Evolutionary conservation across 352 stramenopile genomes (phyloP).

Genomic region (Hyaloperonospora brassicae): DNA sequence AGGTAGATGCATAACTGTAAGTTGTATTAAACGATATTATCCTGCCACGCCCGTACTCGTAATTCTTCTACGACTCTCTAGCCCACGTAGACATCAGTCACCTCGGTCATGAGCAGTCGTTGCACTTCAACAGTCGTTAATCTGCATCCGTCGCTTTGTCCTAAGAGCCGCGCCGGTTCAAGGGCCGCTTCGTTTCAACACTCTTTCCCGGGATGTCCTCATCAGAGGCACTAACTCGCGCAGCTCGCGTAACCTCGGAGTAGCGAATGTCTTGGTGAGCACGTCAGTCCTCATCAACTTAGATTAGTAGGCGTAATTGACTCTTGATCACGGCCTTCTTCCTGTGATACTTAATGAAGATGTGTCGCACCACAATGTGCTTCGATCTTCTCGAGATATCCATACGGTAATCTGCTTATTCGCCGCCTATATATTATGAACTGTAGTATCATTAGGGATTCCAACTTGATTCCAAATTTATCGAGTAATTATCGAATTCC

Average conservation of each 20-base stretch:
- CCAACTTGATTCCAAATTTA: neutral
- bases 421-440: conserved; percentile 11
- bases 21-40: too few relatives aligned
- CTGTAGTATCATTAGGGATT: neutral
- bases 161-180: too few relatives aligned
- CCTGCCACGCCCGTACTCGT: too few relatives aligned
- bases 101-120: too few relatives aligned
- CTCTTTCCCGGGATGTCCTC: neutral
- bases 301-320: neutral
- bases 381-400: neutral
- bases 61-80: too few relatives aligned
- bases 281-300: neutral
- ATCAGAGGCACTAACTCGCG: neutral
- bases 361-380: conserved; percentile 1
- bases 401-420: conserved; percentile 23
- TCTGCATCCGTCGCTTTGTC: too few relatives aligned
- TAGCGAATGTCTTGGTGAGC: neutral
- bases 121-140: too few relatives aligned
- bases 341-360: neutral
- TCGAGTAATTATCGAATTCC: neutral
- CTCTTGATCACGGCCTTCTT: neutral
- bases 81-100: too few relatives aligned
- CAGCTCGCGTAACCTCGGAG: neutral
- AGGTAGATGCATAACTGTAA: too few relatives aligned
- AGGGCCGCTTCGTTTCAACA: neutral